A percentile compares a stretch with the other conserved stretches of the same genome.
Evolutionary conservation across 805 yeast species (phyloP).

Genomic region (Candida vartiovaarae): DNA sequence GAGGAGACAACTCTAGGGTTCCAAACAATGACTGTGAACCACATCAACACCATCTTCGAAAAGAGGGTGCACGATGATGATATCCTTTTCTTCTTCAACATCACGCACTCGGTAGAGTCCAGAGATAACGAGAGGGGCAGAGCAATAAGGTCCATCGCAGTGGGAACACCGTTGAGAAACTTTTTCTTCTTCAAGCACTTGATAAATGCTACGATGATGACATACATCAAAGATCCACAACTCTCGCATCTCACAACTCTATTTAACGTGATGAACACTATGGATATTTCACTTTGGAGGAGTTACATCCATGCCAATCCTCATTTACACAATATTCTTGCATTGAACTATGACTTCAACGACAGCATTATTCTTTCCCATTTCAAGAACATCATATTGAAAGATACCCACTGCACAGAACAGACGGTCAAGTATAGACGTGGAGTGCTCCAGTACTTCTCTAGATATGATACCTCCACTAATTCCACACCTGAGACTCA

Average conservation of each 20-base stretch:
- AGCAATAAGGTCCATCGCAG: constrained; percentile 48
- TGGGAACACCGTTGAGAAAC: constrained; percentile 46
- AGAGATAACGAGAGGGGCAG: constrained; percentile 47
- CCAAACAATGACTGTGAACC: constrained; percentile 9
- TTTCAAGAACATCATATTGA: constrained; percentile 17
- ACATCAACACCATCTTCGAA: constrained; percentile 20
- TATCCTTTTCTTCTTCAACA: constrained; percentile 48
- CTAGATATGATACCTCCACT: constrained; percentile 25
- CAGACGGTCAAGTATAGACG: constrained; percentile 16
- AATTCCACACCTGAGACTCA: constrained; percentile 26
- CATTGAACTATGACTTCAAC: constrained; percentile 15
- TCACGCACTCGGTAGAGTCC: constrained; percentile 41
- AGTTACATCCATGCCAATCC: constrained; percentile 8
- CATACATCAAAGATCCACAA: constrained; percentile 20
- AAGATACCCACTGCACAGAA: constrained; percentile 3
- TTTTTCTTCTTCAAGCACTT: constrained; percentile 55
- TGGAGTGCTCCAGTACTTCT: constrained; percentile 19
- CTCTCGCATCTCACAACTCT: constrained; percentile 14
- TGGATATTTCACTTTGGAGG: constrained; percentile 20
- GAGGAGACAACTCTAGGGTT: constrained; percentile 10
- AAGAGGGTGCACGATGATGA: constrained; percentile 18
- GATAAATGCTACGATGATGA: constrained; percentile 42
- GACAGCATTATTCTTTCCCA: constrained; percentile 16
- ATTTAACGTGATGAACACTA: constrained; percentile 18
- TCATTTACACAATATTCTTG: constrained; percentile 12